Evolutionary conservation across 2,329 filamentous ascomycete species (phyloP).

Genomic region (Aspergillus fumigatiaffinis): DNA sequence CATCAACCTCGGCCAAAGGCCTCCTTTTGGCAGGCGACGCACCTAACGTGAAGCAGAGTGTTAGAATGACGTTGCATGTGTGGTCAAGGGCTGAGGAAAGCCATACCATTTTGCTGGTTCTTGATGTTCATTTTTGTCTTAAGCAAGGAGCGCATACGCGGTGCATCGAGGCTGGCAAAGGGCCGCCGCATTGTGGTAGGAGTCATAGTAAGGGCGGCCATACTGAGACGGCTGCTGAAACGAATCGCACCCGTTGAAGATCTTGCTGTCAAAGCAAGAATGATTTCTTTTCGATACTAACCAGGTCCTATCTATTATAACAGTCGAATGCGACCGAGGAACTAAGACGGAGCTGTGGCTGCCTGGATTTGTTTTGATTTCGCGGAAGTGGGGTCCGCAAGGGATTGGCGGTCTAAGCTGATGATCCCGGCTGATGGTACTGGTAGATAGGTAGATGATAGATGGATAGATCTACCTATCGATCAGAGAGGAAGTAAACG

Average conservation of each 20-base stretch:
- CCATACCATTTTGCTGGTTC: slow-evolving; percentile 32
- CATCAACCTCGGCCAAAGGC: slow-evolving; percentile 36
- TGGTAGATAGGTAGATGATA: not conserved
- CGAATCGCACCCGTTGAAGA: not conserved
- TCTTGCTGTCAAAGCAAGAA: not conserved
- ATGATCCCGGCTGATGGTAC: not conserved
- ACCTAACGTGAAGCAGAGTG: slow-evolving; percentile 7
- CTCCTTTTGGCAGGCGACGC: slow-evolving; percentile 14
- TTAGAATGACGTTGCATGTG: slow-evolving; percentile 1
- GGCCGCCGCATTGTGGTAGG: slow-evolving; percentile 30
- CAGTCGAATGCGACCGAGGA: not conserved
- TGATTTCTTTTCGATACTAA: not conserved
- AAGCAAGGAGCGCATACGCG: slow-evolving; percentile 29
- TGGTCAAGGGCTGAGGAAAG: not conserved
- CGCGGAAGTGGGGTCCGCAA: slow-evolving; percentile 20
- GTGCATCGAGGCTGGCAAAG: slow-evolving; percentile 32
- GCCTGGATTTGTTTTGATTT: slow-evolving; percentile 17
- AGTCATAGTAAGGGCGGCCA: slow-evolving; percentile 36
- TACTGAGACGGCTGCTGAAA: slow-evolving; percentile 9
- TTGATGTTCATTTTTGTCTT: slow-evolving; percentile 29
- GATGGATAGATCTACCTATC: not conserved
- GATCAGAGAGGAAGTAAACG: not conserved
- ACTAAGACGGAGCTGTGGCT: not conserved
- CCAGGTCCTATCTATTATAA: not conserved
- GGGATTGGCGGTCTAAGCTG: slow-evolving; percentile 19